Conservation (phyloP, 2,329 filamentous ascomycete species). For the Ilyonectria destructans region DNA sequence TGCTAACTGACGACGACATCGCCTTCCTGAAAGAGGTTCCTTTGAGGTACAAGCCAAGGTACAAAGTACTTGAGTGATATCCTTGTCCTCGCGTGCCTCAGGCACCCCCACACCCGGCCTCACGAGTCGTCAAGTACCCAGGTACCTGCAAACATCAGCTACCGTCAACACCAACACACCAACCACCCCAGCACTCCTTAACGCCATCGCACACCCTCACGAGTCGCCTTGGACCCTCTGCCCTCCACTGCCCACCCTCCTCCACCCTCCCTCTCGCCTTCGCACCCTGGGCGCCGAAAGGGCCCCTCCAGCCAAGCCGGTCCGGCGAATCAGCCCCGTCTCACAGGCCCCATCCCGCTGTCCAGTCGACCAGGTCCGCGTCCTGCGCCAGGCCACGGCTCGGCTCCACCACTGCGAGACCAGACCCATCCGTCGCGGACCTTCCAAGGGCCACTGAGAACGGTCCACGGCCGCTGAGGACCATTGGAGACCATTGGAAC, state of each 20-base stretch:
- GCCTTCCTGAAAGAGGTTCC: background rate
- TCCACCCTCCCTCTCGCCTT: slow-evolving; percentile 24
- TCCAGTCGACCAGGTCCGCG: slow-evolving; percentile 43
- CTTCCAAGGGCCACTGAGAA: slow-evolving; percentile 36
- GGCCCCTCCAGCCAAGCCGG: slow-evolving; percentile 19
- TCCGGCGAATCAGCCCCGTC: slow-evolving; percentile 32
- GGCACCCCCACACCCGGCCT: background rate
- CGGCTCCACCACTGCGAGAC: slow-evolving; percentile 37
- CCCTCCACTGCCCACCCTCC: slow-evolving; percentile 28
- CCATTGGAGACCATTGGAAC: slow-evolving; percentile 41
- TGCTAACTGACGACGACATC: slow-evolving; percentile 14
- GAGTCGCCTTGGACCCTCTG: slow-evolving; percentile 42
- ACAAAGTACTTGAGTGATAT: slow-evolving; percentile 20
- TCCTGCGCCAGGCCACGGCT: slow-evolving; percentile 40
- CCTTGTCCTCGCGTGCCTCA: slow-evolving; percentile 19
- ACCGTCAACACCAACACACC: slow-evolving; percentile 28
- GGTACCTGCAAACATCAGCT: slow-evolving; percentile 25
- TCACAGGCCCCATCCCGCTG: slow-evolving; percentile 36
- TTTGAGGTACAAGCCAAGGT: slow-evolving; percentile 31
- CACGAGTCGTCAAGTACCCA: slow-evolving; percentile 28
- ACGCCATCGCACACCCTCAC: slow-evolving; percentile 39
- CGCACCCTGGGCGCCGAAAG: slow-evolving; percentile 5
- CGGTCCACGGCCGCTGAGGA: slow-evolving; percentile 35
- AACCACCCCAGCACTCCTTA: slow-evolving; percentile 39
- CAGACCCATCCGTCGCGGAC: slow-evolving; percentile 34